phyloP scores from a whole-genome alignment of 495 filamentous ascomycete genomes.

The Aspergillus saccharolyticus region DNA sequence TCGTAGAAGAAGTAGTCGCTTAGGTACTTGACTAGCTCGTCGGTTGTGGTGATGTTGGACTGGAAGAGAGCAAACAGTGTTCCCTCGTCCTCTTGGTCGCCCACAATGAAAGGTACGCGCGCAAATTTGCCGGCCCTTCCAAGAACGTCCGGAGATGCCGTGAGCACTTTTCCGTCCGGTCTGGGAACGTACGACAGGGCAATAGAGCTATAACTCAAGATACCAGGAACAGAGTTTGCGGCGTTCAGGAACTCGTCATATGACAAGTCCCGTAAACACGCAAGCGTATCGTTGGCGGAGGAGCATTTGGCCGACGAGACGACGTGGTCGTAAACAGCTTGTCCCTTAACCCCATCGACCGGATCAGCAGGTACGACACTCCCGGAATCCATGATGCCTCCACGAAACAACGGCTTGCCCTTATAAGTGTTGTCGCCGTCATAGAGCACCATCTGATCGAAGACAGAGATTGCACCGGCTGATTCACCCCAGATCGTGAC shows the following conservation, averaged over 20 bases:
- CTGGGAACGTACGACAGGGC: constrained; percentile 62
- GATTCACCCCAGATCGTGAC: constrained; percentile 74
- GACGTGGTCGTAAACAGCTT: constrained; percentile 59
- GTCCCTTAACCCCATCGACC: constrained; percentile 59
- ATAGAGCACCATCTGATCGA: constrained; percentile 65
- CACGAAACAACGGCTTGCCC: constrained; percentile 63
- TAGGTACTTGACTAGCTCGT: constrained; percentile 56
- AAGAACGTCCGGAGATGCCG: constrained; percentile 51
- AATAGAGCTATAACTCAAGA: constrained; percentile 58
- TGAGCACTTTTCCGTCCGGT: constrained; percentile 55
- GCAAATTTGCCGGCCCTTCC: constrained; percentile 49
- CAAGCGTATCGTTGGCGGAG: constrained; percentile 49
- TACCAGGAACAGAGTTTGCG: constrained; percentile 59
- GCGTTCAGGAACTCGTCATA: constrained; percentile 60
- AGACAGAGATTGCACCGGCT: constrained; percentile 66
- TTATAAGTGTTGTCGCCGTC: constrained; percentile 66
- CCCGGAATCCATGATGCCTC: constrained; percentile 69
- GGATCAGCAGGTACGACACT: constrained; percentile 57
- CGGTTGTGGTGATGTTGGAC: constrained; percentile 54
- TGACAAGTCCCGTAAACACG: constrained; percentile 55
- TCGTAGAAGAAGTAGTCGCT: constrained; percentile 49
- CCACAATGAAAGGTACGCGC: constrained; percentile 52
- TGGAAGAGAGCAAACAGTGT: constrained; percentile 61
- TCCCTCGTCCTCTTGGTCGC: constrained; percentile 59
- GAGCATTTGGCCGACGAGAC: constrained; percentile 56